These are phyloP conservation scores for Plasmodium yoelii DNA, from an alignment of 169 alveolate genomes.

Conservation along the genomic window DNA sequence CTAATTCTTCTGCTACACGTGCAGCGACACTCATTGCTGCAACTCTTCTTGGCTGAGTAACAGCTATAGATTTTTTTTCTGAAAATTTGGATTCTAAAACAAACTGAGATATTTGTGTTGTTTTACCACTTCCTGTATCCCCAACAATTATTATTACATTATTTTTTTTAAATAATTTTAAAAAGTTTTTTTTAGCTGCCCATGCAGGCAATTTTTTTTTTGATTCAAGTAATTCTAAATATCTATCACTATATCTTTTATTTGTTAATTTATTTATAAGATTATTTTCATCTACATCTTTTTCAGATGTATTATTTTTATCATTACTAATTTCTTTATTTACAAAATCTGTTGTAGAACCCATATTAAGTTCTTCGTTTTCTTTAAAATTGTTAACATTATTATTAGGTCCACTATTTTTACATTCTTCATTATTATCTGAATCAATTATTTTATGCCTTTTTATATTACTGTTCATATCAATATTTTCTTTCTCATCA, in stretches of 20 bases:
- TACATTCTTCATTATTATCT: too few species aligned
- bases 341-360: too few species aligned
- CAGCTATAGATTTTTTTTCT: constrained; percentile 92
- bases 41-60: constrained; percentile 99
- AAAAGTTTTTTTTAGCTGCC: constrained; percentile 88
- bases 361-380: neutral
- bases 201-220: constrained; percentile 92
- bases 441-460: too few species aligned
- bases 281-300: neutral
- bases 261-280: constrained; percentile 60
- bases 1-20: constrained; percentile 99
- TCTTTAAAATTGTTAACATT: neutral
- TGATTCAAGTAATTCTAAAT: constrained; percentile 85
- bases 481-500: too few species aligned
- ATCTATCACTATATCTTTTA: constrained; percentile 82
- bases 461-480: too few species aligned
- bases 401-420: neutral
- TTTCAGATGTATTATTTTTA: too few species aligned
- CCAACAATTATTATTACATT: constrained; percentile 91
- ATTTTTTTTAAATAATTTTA: constrained; percentile 87
- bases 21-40: constrained; percentile 99
- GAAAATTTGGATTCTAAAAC: constrained; percentile 90
- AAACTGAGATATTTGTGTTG: constrained; percentile 98
- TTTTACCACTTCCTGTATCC: constrained; percentile 99
- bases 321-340: too few species aligned